Evolutionary conservation across 2,329 filamentous ascomycete genomes (phyloP), one percentile per base, ranked within the genome.

Genomic region (Colletotrichum chrysophilum): DNA sequence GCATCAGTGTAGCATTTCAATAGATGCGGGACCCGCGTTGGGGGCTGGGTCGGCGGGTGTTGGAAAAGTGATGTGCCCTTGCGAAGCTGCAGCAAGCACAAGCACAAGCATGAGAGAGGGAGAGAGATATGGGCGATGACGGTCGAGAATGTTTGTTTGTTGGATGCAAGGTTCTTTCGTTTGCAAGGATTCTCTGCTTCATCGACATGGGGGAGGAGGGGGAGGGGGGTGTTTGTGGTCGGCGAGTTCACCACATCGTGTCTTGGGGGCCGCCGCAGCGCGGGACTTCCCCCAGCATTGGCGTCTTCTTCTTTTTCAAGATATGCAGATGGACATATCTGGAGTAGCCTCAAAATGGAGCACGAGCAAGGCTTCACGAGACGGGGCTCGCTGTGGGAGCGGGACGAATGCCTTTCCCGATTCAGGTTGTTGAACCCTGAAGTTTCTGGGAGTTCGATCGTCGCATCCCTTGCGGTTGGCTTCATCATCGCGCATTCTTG

Each of bases 351-450:
- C 21, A 30, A 18, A 58, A 58, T 36, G 61, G 60, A 30, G 36
- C 38, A 24, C 32, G 13, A 26, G 21, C 13, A 14, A 24, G 16
- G n/a, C 32, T 26, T 32, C n/a, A 26, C 24, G 55, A 21, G 24
- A 58, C n/a, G 34, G 28, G 48, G 24, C 34, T 55, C 30, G 60
- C 32, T 28, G 14, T 12, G 13, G 36, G 5, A 21, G 62, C 62
- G 36, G 62, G 62, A 43, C 52, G 52, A 60, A 68, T 70, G 34
- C 67, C 28, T 73, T 70, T 69, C 71, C 71, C 38, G 30, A 73
- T 73, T 64, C 14, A 7, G 66, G 36, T 13, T 52, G 43, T 21
- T 16, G 30, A 24, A 52, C 61, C 34, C 61, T 64, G 61, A 43
- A 64, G 30, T 34, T 34, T 34, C 13, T 38, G n/a, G 34, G 24